Evolutionary conservation across 129 eudicot species (phyloP).

Genomic region (Lactuca saligna): DNA sequence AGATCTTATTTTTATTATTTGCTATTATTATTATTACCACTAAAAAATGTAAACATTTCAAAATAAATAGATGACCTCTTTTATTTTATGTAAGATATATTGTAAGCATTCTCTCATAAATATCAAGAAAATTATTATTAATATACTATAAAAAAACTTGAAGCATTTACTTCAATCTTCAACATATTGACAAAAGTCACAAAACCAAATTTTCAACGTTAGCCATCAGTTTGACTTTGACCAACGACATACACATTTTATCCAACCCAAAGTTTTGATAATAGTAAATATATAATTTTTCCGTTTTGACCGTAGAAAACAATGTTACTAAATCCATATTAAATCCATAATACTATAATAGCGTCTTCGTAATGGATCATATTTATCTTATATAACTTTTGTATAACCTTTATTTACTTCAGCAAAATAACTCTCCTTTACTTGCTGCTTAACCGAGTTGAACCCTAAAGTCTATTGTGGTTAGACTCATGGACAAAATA

Average conservation of each 20-base stretch:
- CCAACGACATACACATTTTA: background rate
- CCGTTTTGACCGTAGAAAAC: background rate
- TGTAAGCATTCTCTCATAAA: background rate
- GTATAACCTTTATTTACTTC: no score
- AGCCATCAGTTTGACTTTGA: background rate
- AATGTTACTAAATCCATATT: no score
- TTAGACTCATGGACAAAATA: no score
- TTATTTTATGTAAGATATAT: background rate
- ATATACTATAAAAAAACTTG: background rate
- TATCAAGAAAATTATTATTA: background rate
- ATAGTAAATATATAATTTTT: no score
- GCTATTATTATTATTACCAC: no score
- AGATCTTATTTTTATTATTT: background rate
- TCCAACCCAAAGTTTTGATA: background rate
- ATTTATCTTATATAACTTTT: no score
- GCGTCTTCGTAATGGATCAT: no score
- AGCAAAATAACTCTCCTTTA: no score
- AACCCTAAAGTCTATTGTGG: no score
- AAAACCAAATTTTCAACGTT: background rate
- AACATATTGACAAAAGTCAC: background rate
- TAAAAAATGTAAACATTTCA: background rate
- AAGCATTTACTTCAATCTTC: constrained; percentile 3
- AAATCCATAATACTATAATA: background rate
- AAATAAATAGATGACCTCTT: background rate
- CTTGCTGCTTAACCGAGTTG: no score